A percentile compares a stretch with the other conserved stretches of the same genome.
phyloP scores from a whole-genome alignment of 306 rosid species.

The Lotus japonicus region DNA sequence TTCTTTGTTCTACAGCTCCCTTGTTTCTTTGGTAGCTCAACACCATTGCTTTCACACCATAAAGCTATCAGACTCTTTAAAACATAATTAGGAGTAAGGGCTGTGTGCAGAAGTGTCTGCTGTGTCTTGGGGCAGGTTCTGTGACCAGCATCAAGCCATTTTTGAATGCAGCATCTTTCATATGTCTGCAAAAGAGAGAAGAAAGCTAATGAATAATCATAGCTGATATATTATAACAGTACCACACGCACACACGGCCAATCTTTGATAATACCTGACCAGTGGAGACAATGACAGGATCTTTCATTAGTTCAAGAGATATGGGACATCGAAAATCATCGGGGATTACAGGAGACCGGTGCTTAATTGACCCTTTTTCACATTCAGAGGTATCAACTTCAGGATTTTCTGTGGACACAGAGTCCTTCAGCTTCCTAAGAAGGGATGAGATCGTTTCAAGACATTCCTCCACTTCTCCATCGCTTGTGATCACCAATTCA shows the following conservation, averaged over 20 bases:
- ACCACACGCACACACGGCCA: background rate
- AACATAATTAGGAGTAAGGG: conserved; percentile 94
- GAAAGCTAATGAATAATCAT: conserved; percentile 12
- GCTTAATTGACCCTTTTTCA: conserved; percentile 53
- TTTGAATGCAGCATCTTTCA: conserved; percentile 89
- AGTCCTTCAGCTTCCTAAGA: conserved; percentile 64
- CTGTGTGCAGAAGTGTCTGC: conserved; percentile 76
- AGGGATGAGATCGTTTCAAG: conserved; percentile 56
- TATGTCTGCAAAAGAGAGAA: conserved; percentile 66
- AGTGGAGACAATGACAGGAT: conserved; percentile 93
- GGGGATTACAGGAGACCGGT: conserved; percentile 94
- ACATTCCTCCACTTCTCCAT: conserved; percentile 45
- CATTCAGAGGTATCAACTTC: conserved; percentile 38
- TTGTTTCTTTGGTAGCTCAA: conserved; percentile 79
- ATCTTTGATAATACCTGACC: conserved; percentile 71
- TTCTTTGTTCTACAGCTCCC: conserved; percentile 62
- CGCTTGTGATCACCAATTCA: conserved; percentile 52
- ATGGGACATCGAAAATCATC: conserved; percentile 97
- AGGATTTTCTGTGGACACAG: conserved; percentile 49
- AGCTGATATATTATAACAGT: background rate
- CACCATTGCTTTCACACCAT: conserved; percentile 98
- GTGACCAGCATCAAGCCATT: conserved; percentile 97
- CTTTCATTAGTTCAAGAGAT: conserved; percentile 93
- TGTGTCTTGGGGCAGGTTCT: conserved; percentile 96
- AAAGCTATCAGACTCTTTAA: conserved; percentile 88